A percentile compares a stretch with the other conserved stretches of the same genome.
phyloP scores from a whole-genome alignment of 2,329 filamentous ascomycete species.

The Penicillium vulpinum region DNA sequence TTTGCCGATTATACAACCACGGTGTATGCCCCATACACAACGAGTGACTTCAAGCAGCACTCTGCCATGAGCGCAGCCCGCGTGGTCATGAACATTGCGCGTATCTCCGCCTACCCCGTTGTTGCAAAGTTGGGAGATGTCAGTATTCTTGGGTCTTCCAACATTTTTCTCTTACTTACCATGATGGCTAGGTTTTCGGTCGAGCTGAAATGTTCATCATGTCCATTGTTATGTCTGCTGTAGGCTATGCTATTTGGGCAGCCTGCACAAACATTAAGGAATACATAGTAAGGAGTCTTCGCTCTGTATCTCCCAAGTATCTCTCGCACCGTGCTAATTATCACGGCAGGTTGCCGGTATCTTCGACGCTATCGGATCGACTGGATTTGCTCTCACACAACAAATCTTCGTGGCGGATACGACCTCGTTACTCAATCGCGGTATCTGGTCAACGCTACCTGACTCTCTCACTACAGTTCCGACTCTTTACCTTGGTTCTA shows the following conservation, averaged over 20 bases:
- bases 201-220: slow-evolving; percentile 60
- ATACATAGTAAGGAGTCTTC: slow-evolving; percentile 42
- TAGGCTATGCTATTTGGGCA: slow-evolving; percentile 61
- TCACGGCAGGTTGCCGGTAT: slow-evolving; percentile 46
- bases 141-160: background rate
- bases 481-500: slow-evolving; percentile 58
- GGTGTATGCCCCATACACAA: slow-evolving; percentile 25
- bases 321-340: background rate
- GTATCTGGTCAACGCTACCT: slow-evolving; percentile 59
- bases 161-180: background rate
- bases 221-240: slow-evolving; percentile 54
- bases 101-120: slow-evolving; percentile 28
- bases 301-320: background rate
- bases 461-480: slow-evolving; percentile 55
- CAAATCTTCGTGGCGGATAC: slow-evolving; percentile 67
- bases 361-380: slow-evolving; percentile 62
- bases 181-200: slow-evolving; percentile 52
- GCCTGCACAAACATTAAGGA: slow-evolving; percentile 52
- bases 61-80: slow-evolving; percentile 25
- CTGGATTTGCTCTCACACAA: slow-evolving; percentile 61
- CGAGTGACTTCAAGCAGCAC: slow-evolving; percentile 26
- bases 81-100: slow-evolving; percentile 26
- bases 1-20: slow-evolving; percentile 24
- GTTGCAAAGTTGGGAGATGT: slow-evolving; percentile 30
- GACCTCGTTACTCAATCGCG: slow-evolving; percentile 60